Base-by-base conservation (phyloP, 129 eudicot genomes). In the Ambrosia artemisiifolia region DNA sequence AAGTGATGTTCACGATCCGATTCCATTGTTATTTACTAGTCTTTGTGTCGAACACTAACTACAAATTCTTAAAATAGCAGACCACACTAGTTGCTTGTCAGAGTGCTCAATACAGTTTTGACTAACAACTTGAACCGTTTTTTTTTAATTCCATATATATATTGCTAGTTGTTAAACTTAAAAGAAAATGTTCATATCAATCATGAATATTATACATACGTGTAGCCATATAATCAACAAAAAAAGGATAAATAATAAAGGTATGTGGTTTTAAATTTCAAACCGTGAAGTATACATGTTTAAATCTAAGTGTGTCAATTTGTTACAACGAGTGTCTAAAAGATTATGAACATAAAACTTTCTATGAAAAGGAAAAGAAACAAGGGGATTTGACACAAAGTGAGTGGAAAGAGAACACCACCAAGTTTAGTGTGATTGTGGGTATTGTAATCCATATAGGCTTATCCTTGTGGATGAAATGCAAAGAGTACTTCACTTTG, bases 401-500 rank as follows among this genome's bases (percentile, higher is more conserved):
- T 74, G 73, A 75, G 74, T 75, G 79, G 68, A 42, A 67, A 42
- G 35, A 66, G 55, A 50, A 66, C 59, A 72, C 50, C 60, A 73
- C 24, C 47, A 47, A 61, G 69, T 60, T 30, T 32, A 32, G 64
- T 59, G 64, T 59, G 10, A 12, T 24, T 20, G 63, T 56, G 63
- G 34, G 56, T 33, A 14, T 65, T 77, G 76, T 36, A 77, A 69
- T 77, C 76, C 65, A 61, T 67, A 77, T 48, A 16, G 75, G 75
- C 56, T 33, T 65, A 65, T 75, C 73, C 67, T 40, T 40, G 56
- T 69, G 75, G 81, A 24, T 77, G 70, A 77, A 50, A 49, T 62
- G 57, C 71, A 36, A 24, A 61, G 69, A 47, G 70, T 77, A 77
- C 81, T 77, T 77, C 71, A 62, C 47, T 62, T 77, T 63, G 81